phyloP scores from a whole-genome alignment of 305 asterid species.

The Striga hermonthica region DNA sequence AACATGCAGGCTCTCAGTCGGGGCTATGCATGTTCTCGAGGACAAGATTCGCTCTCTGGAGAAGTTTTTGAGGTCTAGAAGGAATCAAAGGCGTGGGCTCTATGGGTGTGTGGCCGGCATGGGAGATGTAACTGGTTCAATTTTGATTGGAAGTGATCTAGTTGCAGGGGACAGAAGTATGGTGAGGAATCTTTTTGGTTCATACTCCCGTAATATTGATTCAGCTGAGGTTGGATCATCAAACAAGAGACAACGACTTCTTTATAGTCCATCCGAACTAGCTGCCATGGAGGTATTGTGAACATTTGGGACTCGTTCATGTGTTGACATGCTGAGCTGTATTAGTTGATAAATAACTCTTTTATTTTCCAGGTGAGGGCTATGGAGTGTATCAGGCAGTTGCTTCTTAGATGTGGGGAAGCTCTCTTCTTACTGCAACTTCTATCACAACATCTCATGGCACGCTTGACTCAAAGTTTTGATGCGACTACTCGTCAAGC shows the following conservation, averaged over 20 bases:
- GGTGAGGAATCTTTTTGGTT: conserved; percentile 81
- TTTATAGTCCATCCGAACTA: conserved; percentile 82
- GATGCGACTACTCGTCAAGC: conserved; percentile 65
- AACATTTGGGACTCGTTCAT: conserved; percentile 25
- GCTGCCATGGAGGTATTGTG: conserved; percentile 94
- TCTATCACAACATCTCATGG: conserved; percentile 76
- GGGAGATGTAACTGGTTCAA: conserved; percentile 87
- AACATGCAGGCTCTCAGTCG: conserved; percentile 74
- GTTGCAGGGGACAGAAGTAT: conserved; percentile 74
- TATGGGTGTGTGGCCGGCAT: conserved; percentile 96
- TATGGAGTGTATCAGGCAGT: conserved; percentile 97
- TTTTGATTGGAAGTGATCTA: conserved; percentile 73
- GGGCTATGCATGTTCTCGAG: conserved; percentile 82
- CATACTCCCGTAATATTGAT: conserved; percentile 62
- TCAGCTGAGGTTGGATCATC: conserved; percentile 58
- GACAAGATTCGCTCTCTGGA: conserved; percentile 91
- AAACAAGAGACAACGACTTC: conserved; percentile 81
- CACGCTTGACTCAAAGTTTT: conserved; percentile 71
- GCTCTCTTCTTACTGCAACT: conserved; percentile 80
- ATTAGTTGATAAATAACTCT: conserved; percentile 26
- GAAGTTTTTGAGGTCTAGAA: conserved; percentile 82
- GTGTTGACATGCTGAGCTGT: conserved; percentile 26
- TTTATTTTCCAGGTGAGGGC: conserved; percentile 75
- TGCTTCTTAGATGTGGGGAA: conserved; percentile 93
- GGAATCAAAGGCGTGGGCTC: conserved; percentile 89